Conservation (phyloP, 305 asterid species). For the Solanum hybrid region DNA sequence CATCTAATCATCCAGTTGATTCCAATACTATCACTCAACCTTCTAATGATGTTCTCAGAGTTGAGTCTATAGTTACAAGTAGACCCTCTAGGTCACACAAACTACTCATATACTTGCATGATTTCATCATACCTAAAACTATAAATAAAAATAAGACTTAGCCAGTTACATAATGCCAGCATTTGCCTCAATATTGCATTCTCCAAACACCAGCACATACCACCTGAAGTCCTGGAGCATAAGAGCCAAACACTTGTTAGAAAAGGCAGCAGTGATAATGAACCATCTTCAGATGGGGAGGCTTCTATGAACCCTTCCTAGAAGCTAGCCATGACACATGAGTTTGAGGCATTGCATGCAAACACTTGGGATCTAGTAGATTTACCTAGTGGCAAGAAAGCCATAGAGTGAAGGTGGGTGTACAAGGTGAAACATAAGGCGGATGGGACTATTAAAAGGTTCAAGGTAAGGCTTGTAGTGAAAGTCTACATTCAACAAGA, state of each 20-base stretch:
- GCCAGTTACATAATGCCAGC: not conserved
- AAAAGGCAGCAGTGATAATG: not conserved
- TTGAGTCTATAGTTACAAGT: not conserved
- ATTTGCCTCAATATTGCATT: not conserved
- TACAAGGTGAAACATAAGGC: not conserved
- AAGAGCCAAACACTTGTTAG: not conserved
- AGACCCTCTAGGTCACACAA: not conserved
- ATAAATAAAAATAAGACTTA: not conserved
- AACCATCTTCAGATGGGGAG: not conserved
- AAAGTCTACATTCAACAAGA: not conserved
- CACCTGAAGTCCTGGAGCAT: not conserved
- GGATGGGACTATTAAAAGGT: not conserved
- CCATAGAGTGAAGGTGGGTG: not conserved
- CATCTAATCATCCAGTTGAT: not conserved
- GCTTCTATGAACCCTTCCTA: not conserved
- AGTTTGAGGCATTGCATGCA: not conserved
- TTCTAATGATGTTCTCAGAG: not conserved
- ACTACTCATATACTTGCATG: not conserved
- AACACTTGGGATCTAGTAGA: not conserved
- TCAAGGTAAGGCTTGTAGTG: not conserved
- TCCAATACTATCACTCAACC: not conserved
- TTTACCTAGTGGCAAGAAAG: not conserved
- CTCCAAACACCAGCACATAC: not conserved
- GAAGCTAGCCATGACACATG: not conserved
- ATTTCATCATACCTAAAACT: not conserved